Conservation (phyloP, 331 rosid genomes). For the Acacia concinna region DNA sequence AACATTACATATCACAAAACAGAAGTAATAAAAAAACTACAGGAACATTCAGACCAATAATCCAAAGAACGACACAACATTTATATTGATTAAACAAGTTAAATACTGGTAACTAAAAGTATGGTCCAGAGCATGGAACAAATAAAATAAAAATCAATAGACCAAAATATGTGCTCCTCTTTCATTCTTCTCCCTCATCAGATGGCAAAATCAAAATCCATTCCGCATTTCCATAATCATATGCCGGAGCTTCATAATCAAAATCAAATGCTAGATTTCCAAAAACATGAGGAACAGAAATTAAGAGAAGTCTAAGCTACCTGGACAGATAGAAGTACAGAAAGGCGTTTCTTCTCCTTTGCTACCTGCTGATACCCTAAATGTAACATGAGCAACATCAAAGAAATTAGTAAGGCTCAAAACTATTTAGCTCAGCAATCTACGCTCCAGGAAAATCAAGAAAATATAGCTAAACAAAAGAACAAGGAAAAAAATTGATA, state of each 20-base stretch:
- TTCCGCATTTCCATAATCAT: neutral
- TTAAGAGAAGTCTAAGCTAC: conserved; percentile 36
- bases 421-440: neutral
- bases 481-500: neutral
- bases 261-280: neutral
- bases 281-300: neutral
- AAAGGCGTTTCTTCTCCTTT: conserved; percentile 58
- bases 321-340: conserved; percentile 49
- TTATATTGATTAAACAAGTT: neutral
- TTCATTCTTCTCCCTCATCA: neutral
- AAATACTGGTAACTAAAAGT: neutral
- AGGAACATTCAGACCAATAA: neutral
- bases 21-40: neutral
- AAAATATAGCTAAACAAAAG: neutral
- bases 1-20: neutral
- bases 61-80: neutral
- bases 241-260: neutral
- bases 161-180: neutral
- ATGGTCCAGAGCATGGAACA: neutral
- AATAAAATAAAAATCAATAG: neutral
- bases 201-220: neutral
- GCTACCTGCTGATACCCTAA: conserved; percentile 86
- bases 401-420: neutral
- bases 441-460: neutral
- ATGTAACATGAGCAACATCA: neutral